Conservation (phyloP, 495 filamentous ascomycete species). For the Hyaloscypha hepaticicola region DNA sequence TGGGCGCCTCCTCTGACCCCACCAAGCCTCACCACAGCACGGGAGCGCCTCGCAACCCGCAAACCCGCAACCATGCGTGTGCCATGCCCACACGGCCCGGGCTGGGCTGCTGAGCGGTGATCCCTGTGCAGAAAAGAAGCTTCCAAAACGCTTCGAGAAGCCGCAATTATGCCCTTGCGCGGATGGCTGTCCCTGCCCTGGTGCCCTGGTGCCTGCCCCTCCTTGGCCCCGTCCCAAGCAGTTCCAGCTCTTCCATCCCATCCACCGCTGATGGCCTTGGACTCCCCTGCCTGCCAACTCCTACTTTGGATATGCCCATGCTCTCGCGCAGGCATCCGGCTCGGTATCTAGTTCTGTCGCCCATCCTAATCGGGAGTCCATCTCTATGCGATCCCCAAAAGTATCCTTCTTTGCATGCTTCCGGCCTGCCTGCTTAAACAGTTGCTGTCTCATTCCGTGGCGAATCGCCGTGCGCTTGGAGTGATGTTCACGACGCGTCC, state of each 20-base stretch:
- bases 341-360: slow-evolving; percentile 22
- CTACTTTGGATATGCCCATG: slow-evolving; percentile 23
- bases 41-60: too few species aligned
- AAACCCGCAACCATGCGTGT: too few species aligned
- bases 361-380: slow-evolving; percentile 24
- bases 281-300: slow-evolving; percentile 18
- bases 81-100: too few species aligned
- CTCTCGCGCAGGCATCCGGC: slow-evolving; percentile 10
- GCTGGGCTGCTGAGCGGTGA: too few species aligned
- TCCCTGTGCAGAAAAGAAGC: slow-evolving; percentile 6
- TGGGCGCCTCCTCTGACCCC: too few species aligned
- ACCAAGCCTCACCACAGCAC: too few species aligned
- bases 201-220: background rate
- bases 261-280: slow-evolving; percentile 5
- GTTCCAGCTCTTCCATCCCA: slow-evolving; percentile 4
- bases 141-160: background rate
- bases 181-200: too few species aligned
- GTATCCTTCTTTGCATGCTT: slow-evolving; percentile 17
- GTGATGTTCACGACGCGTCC: slow-evolving; percentile 24
- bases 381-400: slow-evolving; percentile 26
- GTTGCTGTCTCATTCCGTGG: slow-evolving; percentile 27
- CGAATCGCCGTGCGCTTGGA: slow-evolving; percentile 30
- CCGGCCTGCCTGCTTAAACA: slow-evolving; percentile 26
- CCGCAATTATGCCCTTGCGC: too few species aligned
- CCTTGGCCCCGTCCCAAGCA: background rate